phyloP scores from a whole-genome alignment of 495 filamentous ascomycete genomes.

The Evernia prunastri region DNA sequence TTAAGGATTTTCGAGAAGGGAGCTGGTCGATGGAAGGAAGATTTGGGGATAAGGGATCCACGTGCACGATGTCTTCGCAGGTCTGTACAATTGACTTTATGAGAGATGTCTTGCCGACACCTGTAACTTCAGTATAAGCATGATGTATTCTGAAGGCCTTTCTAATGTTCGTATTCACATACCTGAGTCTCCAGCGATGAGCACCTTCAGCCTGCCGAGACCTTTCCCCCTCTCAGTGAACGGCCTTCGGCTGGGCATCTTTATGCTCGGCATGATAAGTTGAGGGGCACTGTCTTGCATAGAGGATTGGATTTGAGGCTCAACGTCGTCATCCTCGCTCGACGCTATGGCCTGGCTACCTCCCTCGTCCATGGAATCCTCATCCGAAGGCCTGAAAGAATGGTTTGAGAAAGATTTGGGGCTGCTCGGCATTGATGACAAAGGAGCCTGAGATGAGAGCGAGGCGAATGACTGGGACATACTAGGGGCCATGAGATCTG shows the following conservation, averaged over 20 bases:
- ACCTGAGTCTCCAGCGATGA: constrained; percentile 82
- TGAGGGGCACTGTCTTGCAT: constrained; percentile 59
- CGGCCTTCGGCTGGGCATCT: constrained; percentile 85
- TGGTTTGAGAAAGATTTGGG: constrained; percentile 47
- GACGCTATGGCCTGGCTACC: constrained; percentile 44
- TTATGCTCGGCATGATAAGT: constrained; percentile 95
- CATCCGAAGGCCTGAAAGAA: constrained; percentile 44
- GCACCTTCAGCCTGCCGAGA: constrained; percentile 79
- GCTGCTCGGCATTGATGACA: constrained; percentile 46
- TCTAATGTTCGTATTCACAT: constrained; percentile 24
- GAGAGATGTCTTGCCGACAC: constrained; percentile 77
- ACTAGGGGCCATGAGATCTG: constrained; percentile 27
- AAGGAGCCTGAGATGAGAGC: constrained; percentile 39
- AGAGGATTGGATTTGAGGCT: constrained; percentile 25
- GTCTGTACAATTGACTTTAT: constrained; percentile 89
- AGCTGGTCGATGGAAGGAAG: constrained; percentile 28
- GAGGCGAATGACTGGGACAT: constrained; percentile 43
- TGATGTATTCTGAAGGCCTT: background rate
- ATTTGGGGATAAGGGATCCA: constrained; percentile 63
- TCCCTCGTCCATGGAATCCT: constrained; percentile 48
- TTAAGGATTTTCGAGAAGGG: constrained; percentile 27
- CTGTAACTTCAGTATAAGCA: constrained; percentile 32
- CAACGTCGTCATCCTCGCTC: constrained; percentile 37
- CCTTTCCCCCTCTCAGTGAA: constrained; percentile 83
- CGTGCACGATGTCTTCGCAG: constrained; percentile 96